A percentile compares a stretch with the other conserved stretches of the same genome.
Evolutionary conservation across 352 stramenopile species (phyloP).

Genomic region (Globisporangium apiculatum): DNA sequence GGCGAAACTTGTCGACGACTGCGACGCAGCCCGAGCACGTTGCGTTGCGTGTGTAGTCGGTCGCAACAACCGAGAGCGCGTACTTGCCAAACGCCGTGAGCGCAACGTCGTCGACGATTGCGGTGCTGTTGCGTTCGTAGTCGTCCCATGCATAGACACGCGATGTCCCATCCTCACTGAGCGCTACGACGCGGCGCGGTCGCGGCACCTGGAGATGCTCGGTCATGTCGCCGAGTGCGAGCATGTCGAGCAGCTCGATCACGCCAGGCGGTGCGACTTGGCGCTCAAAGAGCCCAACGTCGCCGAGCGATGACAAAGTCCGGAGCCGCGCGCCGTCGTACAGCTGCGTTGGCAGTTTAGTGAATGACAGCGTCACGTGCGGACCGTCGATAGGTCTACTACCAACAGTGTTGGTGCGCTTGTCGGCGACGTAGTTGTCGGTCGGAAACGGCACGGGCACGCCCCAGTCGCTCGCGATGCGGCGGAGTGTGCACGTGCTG

Average conservation of each 20-base stretch:
- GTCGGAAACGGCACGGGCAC: constrained; percentile 44
- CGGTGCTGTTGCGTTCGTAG: constrained; percentile 26
- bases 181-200: constrained; percentile 10
- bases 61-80: constrained; percentile 30
- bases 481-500: constrained; percentile 3
- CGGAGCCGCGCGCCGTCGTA: constrained; percentile 11
- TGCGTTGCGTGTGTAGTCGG: constrained; percentile 32
- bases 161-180: not conserved
- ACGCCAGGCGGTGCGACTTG: constrained; percentile 4
- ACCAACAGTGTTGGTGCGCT: constrained; percentile 21
- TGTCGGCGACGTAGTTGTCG: constrained; percentile 48
- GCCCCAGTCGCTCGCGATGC: constrained; percentile 26
- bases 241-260: constrained; percentile 14
- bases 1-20: constrained; percentile 51
- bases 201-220: constrained; percentile 5
- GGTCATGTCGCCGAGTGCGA: constrained; percentile 12
- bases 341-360: constrained; percentile 5
- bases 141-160: constrained; percentile 27
- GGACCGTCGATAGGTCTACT: not conserved
- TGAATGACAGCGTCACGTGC: not conserved
- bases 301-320: constrained; percentile 10
- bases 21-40: constrained; percentile 46
- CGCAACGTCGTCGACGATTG: constrained; percentile 30
- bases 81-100: constrained; percentile 57
- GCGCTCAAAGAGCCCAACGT: constrained; percentile 11